Percentiles rank a stretch among this genome's conserved stretches.
These are phyloP conservation scores for Dendrothele bispora DNA, from an alignment of 768 basidiomycete genomes.

Conservation along the genomic window DNA sequence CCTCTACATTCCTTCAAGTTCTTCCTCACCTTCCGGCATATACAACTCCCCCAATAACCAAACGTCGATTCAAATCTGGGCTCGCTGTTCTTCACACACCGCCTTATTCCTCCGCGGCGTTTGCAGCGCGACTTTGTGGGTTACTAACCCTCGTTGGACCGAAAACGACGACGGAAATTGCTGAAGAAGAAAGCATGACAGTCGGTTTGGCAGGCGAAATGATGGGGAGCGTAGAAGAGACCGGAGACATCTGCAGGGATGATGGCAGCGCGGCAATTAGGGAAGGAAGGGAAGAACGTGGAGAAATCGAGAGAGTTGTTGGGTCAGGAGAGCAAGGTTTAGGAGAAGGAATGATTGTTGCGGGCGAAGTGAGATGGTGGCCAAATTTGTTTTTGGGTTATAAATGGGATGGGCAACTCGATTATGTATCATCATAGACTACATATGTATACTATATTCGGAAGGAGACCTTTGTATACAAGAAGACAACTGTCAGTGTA, in stretches of 20 bases:
- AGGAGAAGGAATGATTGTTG: slow-evolving; percentile 43
- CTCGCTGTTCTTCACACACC: slow-evolving; percentile 85
- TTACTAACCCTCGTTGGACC: slow-evolving; percentile 50
- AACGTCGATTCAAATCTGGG: slow-evolving; percentile 63
- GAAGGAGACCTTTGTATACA: too few species aligned
- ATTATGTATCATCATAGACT: too few species aligned
- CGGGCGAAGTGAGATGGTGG: slow-evolving; percentile 72
- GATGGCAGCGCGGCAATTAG: slow-evolving; percentile 45
- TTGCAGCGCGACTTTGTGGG: slow-evolving; percentile 63
- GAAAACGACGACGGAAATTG: slow-evolving; percentile 69
- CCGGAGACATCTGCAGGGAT: slow-evolving; percentile 75
- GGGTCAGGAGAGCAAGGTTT: too few species aligned
- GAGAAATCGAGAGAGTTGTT: too few species aligned
- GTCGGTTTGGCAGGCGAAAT: slow-evolving; percentile 78
- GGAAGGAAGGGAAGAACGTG: slow-evolving; percentile 19
- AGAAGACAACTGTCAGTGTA: too few species aligned
- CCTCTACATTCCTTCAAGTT: slow-evolving; percentile 78
- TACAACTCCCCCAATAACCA: slow-evolving; percentile 67
- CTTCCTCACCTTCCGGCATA: slow-evolving; percentile 64
- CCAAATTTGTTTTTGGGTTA: slow-evolving; percentile 51
- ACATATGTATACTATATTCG: too few species aligned
- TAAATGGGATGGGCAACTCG: slow-evolving; percentile 7
- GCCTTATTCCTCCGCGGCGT: slow-evolving; percentile 64
- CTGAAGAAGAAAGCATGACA: slow-evolving; percentile 67
- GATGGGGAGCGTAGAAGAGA: slow-evolving; percentile 70